Evolutionary conservation across 345 rosid species (phyloP).

Genomic region (Citrus medica): DNA sequence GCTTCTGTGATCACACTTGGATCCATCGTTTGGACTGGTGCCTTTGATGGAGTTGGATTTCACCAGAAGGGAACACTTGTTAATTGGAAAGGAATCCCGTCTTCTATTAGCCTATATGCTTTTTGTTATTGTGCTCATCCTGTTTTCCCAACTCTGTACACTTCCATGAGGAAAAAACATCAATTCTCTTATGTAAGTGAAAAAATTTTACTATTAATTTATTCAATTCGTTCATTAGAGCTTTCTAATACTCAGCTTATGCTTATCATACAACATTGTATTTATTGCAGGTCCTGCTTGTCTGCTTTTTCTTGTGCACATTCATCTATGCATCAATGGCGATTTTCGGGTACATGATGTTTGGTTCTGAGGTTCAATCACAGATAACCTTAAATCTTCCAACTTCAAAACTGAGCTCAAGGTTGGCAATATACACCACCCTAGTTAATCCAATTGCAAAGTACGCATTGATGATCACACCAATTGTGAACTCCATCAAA

Average conservation of each 20-base stretch:
- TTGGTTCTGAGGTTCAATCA: constrained; percentile 41
- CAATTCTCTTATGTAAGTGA: constrained; percentile 77
- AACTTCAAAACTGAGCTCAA: constrained; percentile 36
- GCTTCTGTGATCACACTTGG: constrained; percentile 70
- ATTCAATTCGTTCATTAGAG: neutral
- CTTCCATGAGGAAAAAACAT: constrained; percentile 70
- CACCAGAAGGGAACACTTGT: constrained; percentile 40
- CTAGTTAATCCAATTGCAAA: constrained; percentile 58
- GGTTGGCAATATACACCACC: constrained; percentile 59
- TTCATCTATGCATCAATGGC: constrained; percentile 54
- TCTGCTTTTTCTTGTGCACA: constrained; percentile 51
- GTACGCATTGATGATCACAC: constrained; percentile 57
- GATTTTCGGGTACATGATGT: constrained; percentile 55
- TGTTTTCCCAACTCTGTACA: constrained; percentile 80
- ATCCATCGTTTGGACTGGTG: constrained; percentile 72
- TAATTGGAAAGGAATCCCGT: constrained; percentile 55
- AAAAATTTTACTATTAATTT: neutral
- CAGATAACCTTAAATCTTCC: constrained; percentile 62
- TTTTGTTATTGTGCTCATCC: constrained; percentile 96
- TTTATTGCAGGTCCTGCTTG: constrained; percentile 40
- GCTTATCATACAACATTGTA: neutral
- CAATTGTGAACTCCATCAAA: constrained; percentile 40
- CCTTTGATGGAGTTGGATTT: constrained; percentile 74
- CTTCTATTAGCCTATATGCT: constrained; percentile 80
- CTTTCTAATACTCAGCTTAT: neutral